phyloP scores from a whole-genome alignment of 805 yeast genomes.

The Kuraishia floccosa region DNA sequence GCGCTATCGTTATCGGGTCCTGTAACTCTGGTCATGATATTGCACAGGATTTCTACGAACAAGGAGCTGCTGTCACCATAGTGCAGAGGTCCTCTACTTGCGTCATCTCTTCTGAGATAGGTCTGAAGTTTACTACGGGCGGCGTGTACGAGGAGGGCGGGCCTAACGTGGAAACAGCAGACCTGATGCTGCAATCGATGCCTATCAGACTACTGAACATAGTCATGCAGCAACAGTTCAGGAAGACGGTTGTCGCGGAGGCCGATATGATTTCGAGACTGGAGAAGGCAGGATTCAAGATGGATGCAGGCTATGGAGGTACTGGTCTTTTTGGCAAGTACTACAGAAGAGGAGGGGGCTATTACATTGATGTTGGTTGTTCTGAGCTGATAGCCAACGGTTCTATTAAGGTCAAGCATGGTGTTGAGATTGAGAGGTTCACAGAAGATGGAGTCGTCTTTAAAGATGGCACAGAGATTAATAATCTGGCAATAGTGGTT shows the following conservation, averaged over 20 bases:
- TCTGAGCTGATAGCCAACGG: conserved; percentile 26
- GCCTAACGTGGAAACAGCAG: conserved; percentile 25
- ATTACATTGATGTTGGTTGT: conserved; percentile 34
- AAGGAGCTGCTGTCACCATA: conserved; percentile 30
- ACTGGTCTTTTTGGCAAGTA: conserved; percentile 29
- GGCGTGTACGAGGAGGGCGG: not conserved
- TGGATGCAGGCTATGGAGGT: conserved; percentile 29
- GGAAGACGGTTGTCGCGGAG: conserved; percentile 21
- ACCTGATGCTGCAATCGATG: conserved; percentile 20
- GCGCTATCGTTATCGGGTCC: conserved; percentile 31
- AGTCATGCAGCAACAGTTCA: conserved; percentile 23
- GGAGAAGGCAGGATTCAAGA: conserved; percentile 23
- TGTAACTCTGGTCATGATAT: conserved; percentile 36
- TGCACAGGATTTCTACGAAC: conserved; percentile 30
- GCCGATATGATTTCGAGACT: conserved; percentile 19
- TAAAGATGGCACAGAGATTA: conserved; percentile 21
- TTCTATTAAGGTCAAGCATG: conserved; percentile 24
- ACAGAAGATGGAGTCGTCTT: conserved; percentile 25
- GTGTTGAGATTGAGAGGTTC: conserved; percentile 20
- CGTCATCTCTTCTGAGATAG: conserved; percentile 25
- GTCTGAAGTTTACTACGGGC: conserved; percentile 7
- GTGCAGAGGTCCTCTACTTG: conserved; percentile 33
- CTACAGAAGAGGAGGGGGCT: conserved; percentile 31
- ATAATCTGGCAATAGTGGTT: conserved; percentile 25
- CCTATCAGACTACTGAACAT: conserved; percentile 23